Conservation (phyloP, 331 rosid genomes). For the Ulmus americana region DNA sequence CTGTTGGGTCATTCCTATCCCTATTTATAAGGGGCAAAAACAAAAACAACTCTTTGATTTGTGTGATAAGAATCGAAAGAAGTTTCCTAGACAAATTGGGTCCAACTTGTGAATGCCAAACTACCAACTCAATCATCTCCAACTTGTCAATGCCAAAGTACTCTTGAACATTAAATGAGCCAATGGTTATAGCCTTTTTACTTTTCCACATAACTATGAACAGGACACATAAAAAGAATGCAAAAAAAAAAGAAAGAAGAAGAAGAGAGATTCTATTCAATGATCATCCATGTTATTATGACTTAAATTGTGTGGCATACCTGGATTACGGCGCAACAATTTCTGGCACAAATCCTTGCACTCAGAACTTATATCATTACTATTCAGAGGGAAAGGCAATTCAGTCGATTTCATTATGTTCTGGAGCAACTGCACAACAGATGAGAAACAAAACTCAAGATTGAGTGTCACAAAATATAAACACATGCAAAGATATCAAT, state of each 20-base stretch:
- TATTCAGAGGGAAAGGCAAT: conserved; percentile 65
- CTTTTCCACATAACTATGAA: too few species aligned
- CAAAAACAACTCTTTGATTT: too few species aligned
- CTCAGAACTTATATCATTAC: conserved; percentile 51
- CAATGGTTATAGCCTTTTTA: too few species aligned
- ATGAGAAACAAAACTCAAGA: conserved; percentile 5
- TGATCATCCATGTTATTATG: not conserved
- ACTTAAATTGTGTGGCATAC: conserved; percentile 27
- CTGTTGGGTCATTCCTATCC: not conserved
- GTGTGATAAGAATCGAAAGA: too few species aligned
- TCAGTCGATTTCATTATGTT: conserved; percentile 89
- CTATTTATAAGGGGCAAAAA: not conserved
- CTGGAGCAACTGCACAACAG: conserved; percentile 75
- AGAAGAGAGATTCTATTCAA: not conserved
- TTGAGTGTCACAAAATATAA: not conserved
- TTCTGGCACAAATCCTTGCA: conserved; percentile 91
- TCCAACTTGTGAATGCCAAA: too few species aligned
- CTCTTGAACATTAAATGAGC: too few species aligned
- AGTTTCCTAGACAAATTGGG: too few species aligned
- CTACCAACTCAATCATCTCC: too few species aligned
- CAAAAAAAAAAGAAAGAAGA: too few species aligned
- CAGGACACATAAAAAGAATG: too few species aligned
- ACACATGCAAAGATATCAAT: conserved; percentile 9
- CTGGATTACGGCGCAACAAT: conserved; percentile 91
- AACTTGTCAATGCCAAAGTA: too few species aligned